phyloP scores from a whole-genome alignment of 2,329 filamentous ascomycete genomes.

The Trichoderma lentiforme region DNA sequence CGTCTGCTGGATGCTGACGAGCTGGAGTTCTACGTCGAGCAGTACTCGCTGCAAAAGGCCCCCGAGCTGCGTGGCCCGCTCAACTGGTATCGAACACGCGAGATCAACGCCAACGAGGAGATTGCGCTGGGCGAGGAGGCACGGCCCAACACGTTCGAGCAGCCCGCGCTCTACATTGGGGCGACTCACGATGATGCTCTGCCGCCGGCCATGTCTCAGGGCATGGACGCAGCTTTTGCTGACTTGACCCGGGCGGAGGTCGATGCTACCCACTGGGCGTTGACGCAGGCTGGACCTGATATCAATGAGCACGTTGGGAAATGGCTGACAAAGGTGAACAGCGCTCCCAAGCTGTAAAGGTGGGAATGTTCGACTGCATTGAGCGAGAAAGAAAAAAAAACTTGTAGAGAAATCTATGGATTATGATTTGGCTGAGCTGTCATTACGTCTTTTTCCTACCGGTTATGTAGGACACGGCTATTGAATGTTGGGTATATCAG shows the following conservation, averaged over 20 bases:
- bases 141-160: slow-evolving; percentile 43
- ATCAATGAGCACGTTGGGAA: slow-evolving; percentile 66
- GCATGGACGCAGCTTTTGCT: slow-evolving; percentile 67
- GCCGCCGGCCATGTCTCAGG: slow-evolving; percentile 64
- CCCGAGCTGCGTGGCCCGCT: slow-evolving; percentile 71
- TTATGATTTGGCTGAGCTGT: not conserved
- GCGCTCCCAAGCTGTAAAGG: slow-evolving; percentile 28
- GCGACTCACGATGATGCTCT: slow-evolving; percentile 70
- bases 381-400: not conserved
- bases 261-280: slow-evolving; percentile 73
- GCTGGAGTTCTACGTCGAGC: slow-evolving; percentile 70
- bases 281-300: slow-evolving; percentile 68
- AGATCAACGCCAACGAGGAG: slow-evolving; percentile 77
- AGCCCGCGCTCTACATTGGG: slow-evolving; percentile 71
- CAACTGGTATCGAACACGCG: slow-evolving; percentile 81
- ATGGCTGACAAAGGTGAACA: slow-evolving; percentile 55
- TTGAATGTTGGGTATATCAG: not conserved
- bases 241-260: slow-evolving; percentile 65
- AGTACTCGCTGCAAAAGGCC: slow-evolving; percentile 58
- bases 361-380: not conserved
- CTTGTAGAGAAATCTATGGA: not conserved
- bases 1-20: slow-evolving; percentile 65
- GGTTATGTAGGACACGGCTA: not conserved
- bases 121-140: slow-evolving; percentile 54
- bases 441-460: not conserved